Conservation (phyloP, 2,329 filamentous ascomycete species). For the Penicillium polonicum region DNA sequence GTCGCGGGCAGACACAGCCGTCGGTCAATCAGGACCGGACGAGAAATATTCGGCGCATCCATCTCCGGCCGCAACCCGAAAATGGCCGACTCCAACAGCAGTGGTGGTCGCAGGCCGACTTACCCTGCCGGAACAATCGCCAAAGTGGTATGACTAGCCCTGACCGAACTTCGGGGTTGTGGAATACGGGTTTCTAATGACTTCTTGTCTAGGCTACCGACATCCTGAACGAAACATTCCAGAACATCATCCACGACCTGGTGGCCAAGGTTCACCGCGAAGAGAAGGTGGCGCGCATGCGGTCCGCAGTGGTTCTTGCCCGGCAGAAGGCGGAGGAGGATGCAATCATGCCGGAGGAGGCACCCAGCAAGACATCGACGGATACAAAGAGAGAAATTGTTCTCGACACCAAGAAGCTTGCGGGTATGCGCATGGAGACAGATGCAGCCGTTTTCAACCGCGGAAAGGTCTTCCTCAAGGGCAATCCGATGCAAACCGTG, state of each 20-base stretch:
- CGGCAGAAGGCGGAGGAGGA: conserved; percentile 47
- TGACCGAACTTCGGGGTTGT: background rate
- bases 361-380: conserved; percentile 31
- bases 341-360: conserved; percentile 32
- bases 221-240: conserved; percentile 58
- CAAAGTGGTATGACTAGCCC: conserved; percentile 37
- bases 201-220: conserved; percentile 23
- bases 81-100: conserved; percentile 36
- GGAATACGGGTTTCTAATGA: background rate
- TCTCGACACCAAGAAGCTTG: conserved; percentile 38
- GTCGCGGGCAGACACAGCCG: conserved; percentile 24
- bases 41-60: conserved; percentile 7
- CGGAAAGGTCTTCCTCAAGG: conserved; percentile 54
- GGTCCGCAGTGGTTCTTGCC: conserved; percentile 48
- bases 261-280: conserved; percentile 59
- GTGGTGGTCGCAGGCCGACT: conserved; percentile 26
- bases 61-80: conserved; percentile 21
- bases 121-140: conserved; percentile 41
- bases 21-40: conserved; percentile 19
- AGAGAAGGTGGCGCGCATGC: conserved; percentile 61
- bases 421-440: conserved; percentile 47
- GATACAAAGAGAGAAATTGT: conserved; percentile 34
- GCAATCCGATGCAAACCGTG: conserved; percentile 58
- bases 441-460: conserved; percentile 54
- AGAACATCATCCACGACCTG: conserved; percentile 61